Percentiles rank a stretch among this genome's conserved stretches.
Evolutionary conservation across 345 rosid species (phyloP).

Genomic region (Citrus glauca): DNA sequence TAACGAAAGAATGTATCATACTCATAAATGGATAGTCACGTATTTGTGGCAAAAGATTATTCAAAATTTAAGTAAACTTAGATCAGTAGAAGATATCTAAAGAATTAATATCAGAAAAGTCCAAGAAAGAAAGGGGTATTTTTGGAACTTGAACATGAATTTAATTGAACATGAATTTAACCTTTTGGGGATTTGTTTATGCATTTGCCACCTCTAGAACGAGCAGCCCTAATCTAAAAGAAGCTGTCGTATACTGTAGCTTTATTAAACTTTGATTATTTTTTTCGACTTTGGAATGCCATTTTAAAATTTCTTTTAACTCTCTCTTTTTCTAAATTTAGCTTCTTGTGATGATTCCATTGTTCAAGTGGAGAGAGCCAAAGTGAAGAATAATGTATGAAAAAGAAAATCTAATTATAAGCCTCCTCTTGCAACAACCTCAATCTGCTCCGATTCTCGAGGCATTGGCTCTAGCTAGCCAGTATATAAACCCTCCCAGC

Average conservation of each 20-base stretch:
- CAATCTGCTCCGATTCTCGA: conserved; percentile 31
- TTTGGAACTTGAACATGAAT: not conserved
- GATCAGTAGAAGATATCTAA: no score
- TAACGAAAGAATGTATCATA: no score
- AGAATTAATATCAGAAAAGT: not conserved
- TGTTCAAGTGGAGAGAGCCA: conserved; percentile 24
- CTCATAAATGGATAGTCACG: no score
- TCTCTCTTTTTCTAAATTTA: conserved; percentile 21
- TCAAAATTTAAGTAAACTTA: not conserved
- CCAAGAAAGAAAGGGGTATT: not conserved
- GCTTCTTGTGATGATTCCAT: conserved; percentile 25
- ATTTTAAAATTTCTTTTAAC: conserved; percentile 20
- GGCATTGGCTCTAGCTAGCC: not conserved
- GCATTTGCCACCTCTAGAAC: conserved; percentile 18
- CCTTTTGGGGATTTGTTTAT: not conserved
- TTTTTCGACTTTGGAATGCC: conserved; percentile 22
- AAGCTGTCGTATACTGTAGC: conserved; percentile 14
- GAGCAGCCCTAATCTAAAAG: conserved; percentile 16
- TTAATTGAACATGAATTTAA: not conserved
- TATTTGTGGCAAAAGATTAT: not conserved
- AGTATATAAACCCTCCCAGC: conserved; percentile 31
- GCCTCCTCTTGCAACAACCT: conserved; percentile 13
- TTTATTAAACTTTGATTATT: conserved; percentile 14
- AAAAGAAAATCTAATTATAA: conserved; percentile 29
- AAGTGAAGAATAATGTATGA: conserved; percentile 26